Evolutionary conservation across 1,139 yeast species (phyloP), one percentile per base, ranked within the genome.

Genomic region (Meyerozyma sp.): DNA sequence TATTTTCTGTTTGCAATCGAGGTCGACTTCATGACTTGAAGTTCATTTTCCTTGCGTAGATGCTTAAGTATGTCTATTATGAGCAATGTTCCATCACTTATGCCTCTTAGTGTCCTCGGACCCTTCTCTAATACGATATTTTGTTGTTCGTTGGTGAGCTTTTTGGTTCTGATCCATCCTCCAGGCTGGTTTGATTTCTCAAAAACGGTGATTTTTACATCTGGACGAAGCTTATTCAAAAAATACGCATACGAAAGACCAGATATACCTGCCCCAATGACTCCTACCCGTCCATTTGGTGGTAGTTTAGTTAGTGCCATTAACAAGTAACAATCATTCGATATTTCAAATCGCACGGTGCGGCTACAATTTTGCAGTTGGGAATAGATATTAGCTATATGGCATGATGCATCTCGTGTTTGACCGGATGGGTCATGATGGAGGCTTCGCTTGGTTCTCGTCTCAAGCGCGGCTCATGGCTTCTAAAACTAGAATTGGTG

Each of bases 201-300:
- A 47, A 74, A 76, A 0, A 93, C 59, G 1, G 79, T 77, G 42
- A 93, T 74, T 8, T 66, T 63, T 18, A 88, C 53, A 58, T 89
- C 96, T 0, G 93, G 93, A 41, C 96, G 71, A 11, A 87, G 59
- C 47, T 75, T 77, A 34, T 76, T 70, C 18, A 91, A 68, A 53
- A 86, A 86, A 61, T 86, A 90, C 0, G 94, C 84, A 53, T 79
- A 82, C 2, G 93, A 70, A 4, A 93, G 70, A 0, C 98, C 98
- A 1, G 96, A 84, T 3, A 91, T 76, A 0, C 98, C 98, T 0
- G 87, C 86, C 0, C 98, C 98, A 3, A 89, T 59, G 1, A 91
- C 83, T 1, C 82, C 89, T 2, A 84, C 80, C 27, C 55, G 62
- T 4, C 79, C 76, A 44, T 68, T 65, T 7, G 45, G 53, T 6